Conservation (phyloP, 164 flowering plant species). For the Paratinospora sagittata region DNA sequence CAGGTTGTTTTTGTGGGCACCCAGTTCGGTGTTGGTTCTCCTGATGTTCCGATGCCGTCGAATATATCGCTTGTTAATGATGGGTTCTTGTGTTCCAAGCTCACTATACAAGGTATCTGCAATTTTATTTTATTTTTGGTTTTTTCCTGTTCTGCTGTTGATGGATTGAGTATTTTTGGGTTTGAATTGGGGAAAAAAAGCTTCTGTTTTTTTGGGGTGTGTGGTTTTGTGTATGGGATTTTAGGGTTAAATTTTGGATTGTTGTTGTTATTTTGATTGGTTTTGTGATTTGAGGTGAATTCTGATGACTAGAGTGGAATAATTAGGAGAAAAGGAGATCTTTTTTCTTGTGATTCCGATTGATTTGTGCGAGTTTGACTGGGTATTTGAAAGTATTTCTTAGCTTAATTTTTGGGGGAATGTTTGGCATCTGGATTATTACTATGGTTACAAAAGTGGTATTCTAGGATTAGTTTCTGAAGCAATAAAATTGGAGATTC, state of each 20-base stretch:
- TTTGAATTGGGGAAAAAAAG: background rate
- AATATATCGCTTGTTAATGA: conserved; percentile 62
- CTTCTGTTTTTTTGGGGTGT: background rate
- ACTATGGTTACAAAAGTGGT: no score
- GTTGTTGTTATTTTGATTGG: background rate
- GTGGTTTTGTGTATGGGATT: background rate
- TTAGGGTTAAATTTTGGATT: no score
- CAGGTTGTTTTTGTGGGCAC: conserved; percentile 65
- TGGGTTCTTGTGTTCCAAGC: conserved; percentile 53
- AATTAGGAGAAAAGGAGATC: background rate
- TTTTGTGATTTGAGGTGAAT: background rate
- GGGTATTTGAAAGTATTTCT: background rate
- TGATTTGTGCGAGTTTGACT: background rate
- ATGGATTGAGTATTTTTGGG: background rate
- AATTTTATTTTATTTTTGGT: background rate
- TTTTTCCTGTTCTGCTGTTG: background rate
- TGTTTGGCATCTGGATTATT: no score
- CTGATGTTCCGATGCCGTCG: conserved; percentile 54
- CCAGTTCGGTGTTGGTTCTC: conserved; percentile 61
- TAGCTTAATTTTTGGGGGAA: no score
- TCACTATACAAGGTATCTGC: conserved; percentile 33
- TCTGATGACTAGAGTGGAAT: background rate
- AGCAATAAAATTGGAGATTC: no score
- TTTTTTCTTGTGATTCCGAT: background rate
- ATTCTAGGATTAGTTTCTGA: no score